Percentiles rank a stretch among this genome's conserved stretches.
phyloP scores from a whole-genome alignment of 257 asterid genomes.

The Nicotiana attenuata region DNA sequence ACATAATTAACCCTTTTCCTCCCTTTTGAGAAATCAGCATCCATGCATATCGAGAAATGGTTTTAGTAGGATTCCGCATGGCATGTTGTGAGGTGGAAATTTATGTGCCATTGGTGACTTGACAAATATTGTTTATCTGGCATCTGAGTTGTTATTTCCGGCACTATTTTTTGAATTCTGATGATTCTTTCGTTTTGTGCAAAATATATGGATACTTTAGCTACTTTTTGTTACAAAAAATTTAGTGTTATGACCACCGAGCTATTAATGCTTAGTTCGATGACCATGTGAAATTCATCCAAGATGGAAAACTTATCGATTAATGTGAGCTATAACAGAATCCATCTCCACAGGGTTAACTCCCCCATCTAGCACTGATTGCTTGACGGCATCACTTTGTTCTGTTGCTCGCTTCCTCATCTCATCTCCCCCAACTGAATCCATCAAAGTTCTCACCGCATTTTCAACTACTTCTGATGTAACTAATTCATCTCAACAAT shows the following conservation, averaged over 20 bases:
- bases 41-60: no score
- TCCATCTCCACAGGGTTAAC: not conserved
- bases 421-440: conserved; percentile 19
- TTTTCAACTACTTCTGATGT: conserved; percentile 16
- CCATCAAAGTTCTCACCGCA: conserved; percentile 22
- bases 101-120: no score
- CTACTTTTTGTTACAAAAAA: no score
- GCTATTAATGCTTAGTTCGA: not conserved
- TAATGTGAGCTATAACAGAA: not conserved
- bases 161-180: no score
- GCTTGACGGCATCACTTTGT: conserved; percentile 11
- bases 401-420: conserved; percentile 22
- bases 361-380: conserved; percentile 11
- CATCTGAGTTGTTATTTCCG: no score
- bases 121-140: no score
- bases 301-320: not conserved
- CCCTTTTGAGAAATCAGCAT: no score
- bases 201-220: no score
- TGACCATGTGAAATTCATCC: not conserved
- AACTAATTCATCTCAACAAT: conserved; percentile 14
- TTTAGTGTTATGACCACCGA: not conserved
- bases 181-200: no score
- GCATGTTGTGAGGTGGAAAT: no score
- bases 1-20: no score
- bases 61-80: no score